These are phyloP conservation scores for Penicillium decumbens DNA, from an alignment of 2,329 filamentous ascomycete genomes.

Conservation along the genomic window DNA sequence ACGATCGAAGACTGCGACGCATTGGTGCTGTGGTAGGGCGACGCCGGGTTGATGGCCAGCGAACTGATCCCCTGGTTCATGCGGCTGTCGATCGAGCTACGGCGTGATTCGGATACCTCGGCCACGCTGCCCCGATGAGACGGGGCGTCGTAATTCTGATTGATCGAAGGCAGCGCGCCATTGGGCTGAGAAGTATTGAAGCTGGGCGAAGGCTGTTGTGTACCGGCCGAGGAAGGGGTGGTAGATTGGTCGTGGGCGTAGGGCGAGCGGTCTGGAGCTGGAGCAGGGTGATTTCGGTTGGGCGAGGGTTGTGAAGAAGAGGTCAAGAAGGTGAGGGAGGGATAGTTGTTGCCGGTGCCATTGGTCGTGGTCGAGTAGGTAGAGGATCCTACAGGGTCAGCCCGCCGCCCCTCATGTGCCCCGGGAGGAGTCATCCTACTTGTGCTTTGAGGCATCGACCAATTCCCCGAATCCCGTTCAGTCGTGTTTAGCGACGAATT, in stretches of 20 bases:
- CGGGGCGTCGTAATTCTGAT: constrained; percentile 53
- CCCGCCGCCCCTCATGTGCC: constrained; percentile 14
- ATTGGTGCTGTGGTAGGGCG: constrained; percentile 47
- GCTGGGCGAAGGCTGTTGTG: constrained; percentile 37
- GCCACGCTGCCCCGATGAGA: constrained; percentile 42
- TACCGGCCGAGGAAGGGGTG: constrained; percentile 35
- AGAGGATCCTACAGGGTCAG: constrained; percentile 42
- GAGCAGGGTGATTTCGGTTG: constrained; percentile 37
- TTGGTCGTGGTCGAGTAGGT: constrained; percentile 47
- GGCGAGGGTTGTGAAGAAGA: constrained; percentile 46
- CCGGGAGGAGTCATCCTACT: constrained; percentile 39
- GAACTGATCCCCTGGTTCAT: constrained; percentile 49
- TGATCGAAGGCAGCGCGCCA: constrained; percentile 53
- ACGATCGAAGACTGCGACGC: constrained; percentile 45
- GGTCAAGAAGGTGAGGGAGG: constrained; percentile 42
- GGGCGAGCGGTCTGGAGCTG: constrained; percentile 40
- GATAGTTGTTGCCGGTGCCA: constrained; percentile 41
- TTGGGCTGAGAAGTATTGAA: constrained; percentile 38
- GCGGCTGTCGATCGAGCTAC: constrained; percentile 48
- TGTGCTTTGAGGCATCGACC: constrained; percentile 57
- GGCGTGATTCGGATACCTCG: constrained; percentile 45
- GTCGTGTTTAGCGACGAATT: constrained; percentile 43
- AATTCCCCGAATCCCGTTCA: constrained; percentile 56
- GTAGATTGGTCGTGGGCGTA: constrained; percentile 40
- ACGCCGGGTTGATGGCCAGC: constrained; percentile 45